Percentiles rank a stretch among this genome's conserved stretches.
phyloP scores from a whole-genome alignment of 495 filamentous ascomycete species.

The Thermochaetoides thermophila region DNA sequence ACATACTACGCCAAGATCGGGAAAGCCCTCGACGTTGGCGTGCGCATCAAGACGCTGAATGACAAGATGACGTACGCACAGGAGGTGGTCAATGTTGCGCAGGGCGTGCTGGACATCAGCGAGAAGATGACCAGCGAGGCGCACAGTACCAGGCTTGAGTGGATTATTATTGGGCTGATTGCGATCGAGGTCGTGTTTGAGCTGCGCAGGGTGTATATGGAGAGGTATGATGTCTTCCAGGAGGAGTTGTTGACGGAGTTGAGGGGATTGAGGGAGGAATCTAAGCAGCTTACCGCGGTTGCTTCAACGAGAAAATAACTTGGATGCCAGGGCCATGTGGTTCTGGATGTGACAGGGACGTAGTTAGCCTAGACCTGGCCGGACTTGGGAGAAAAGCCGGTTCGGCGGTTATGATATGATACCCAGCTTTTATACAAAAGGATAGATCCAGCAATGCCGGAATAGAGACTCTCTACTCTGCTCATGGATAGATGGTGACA shows the following conservation, averaged over 20 bases:
- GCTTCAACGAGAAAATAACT: no score
- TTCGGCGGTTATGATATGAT: no score
- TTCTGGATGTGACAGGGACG: no score
- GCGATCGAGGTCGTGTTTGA: conserved; percentile 70
- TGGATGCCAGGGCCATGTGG: no score
- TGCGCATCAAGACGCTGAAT: conserved; percentile 82
- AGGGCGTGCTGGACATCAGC: conserved; percentile 84
- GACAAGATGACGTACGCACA: conserved; percentile 96
- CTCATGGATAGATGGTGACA: no score
- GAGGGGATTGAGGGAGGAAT: conserved; percentile 7
- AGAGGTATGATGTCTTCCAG: conserved; percentile 16
- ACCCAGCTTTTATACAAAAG: no score
- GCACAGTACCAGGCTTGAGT: conserved; percentile 77
- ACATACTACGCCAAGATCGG: conserved; percentile 92
- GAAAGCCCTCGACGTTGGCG: conserved; percentile 77
- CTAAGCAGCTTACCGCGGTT: no score
- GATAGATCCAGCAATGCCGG: no score
- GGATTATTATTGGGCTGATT: conserved; percentile 93
- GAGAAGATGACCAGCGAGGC: conserved; percentile 82
- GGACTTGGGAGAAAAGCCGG: no score
- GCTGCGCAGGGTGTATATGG: conserved; percentile 35
- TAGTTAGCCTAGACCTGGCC: no score
- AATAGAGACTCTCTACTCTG: no score
- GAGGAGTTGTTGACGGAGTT: conserved; percentile 15
- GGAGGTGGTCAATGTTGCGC: conserved; percentile 80